Evolutionary conservation across 2,329 filamentous ascomycete genomes (phyloP), one percentile per base, ranked within the genome.

Genomic region (Aspergillus spinulosporus): DNA sequence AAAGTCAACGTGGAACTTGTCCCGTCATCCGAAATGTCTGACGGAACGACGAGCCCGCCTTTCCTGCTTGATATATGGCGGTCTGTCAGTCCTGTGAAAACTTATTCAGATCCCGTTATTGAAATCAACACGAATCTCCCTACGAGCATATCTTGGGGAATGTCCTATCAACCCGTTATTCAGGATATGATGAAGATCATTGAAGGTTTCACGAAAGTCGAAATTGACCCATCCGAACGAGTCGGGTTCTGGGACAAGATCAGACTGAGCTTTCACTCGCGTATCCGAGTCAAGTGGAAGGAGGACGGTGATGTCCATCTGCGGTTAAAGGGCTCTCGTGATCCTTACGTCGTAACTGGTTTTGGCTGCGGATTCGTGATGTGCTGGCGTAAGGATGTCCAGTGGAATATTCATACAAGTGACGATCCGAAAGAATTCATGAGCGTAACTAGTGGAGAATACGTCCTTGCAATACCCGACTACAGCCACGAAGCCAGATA

Each of bases 151-250:
- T 97, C 93, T 0, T 99, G 94, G 95, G 92, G 92, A 5, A 92
- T 94, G 45, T 96, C 92, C 2, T 99, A 97, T 68, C 95, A 99
- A 68, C 94, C 95, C 29, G 93, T 93, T 1, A 93, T 99, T 48
- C 94, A 99, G 72, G 95, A 99, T 69, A 96, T 97, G 89, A 99
- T 99, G 94, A 97, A 97, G 84, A 92, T 92, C 28, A 89, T 99
- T 59, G 94, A 99, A 74, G 93, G 90, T 2, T 97, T 99, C 71
- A 97, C 93, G 0, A 99, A 99, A 70, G 91, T 93, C 5, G 92
- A 93, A 61, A 81, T 97, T 29, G 95, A 99, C 71, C 88, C 90
- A 1, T 97, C 94, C 0, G 95, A 99, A 62, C 84, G 89, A 54
- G 91, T 96, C 46, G 94, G 94, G 2, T 99, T 99, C 77, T 99